Conservation (phyloP, 2,329 filamentous ascomycete genomes). For the Drechslera avenae region DNA sequence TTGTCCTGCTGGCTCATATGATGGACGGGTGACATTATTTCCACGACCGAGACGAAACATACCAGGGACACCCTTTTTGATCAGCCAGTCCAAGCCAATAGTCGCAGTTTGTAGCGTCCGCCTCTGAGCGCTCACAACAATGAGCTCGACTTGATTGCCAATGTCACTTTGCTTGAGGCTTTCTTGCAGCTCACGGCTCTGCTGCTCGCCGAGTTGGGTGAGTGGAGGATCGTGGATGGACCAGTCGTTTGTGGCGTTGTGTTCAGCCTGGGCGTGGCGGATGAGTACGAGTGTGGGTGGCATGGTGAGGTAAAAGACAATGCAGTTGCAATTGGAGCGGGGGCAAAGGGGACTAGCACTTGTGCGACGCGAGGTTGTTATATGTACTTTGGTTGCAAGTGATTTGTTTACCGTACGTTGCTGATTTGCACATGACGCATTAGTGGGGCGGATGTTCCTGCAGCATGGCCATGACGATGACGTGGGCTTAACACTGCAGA, state of each 20-base stretch:
- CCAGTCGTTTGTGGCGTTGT: slow-evolving; percentile 51
- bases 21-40: too few relatives aligned
- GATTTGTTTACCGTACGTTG: not conserved
- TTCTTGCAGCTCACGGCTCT: slow-evolving; percentile 49
- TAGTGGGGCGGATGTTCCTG: slow-evolving; percentile 23
- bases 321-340: not conserved
- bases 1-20: not conserved
- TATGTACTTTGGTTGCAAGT: slow-evolving; percentile 1
- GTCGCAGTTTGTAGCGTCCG: slow-evolving; percentile 69
- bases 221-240: slow-evolving; percentile 51
- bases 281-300: slow-evolving; percentile 54
- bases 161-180: slow-evolving; percentile 46
- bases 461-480: slow-evolving; percentile 15
- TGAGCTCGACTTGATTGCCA: slow-evolving; percentile 56
- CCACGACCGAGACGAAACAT: not conserved
- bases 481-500: slow-evolving; percentile 6
- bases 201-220: slow-evolving; percentile 49
- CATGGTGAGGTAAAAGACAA: slow-evolving; percentile 32
- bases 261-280: slow-evolving; percentile 53
- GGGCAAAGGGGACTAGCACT: not conserved
- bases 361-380: not conserved
- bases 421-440: slow-evolving; percentile 16
- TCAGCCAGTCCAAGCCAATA: slow-evolving; percentile 63
- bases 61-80: slow-evolving; percentile 53
- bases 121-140: slow-evolving; percentile 68